phyloP scores from a whole-genome alignment of 371 early-diverging fungal genomes.

The Gilbertella persicaria region DNA sequence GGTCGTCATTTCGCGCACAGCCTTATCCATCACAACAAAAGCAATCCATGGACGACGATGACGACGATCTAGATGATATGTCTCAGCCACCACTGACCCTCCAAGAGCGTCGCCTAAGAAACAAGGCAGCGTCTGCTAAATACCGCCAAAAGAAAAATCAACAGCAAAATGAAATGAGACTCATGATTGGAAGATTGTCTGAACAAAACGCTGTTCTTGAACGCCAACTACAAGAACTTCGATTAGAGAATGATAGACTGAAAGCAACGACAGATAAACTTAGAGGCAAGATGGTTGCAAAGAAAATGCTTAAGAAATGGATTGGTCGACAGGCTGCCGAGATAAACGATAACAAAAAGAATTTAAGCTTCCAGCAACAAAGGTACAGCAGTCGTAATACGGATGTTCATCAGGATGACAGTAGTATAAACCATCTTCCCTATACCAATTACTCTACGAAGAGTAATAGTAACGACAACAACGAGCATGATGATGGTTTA shows the following conservation, averaged over 20 bases:
- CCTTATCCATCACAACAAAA: neutral
- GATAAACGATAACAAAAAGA: too few species aligned
- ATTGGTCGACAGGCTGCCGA: neutral
- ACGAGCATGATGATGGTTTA: constrained; percentile 10
- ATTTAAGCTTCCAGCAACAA: too few species aligned
- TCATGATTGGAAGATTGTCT: constrained; percentile 41
- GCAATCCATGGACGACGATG: neutral
- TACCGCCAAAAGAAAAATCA: constrained; percentile 66
- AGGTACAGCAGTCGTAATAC: too few species aligned
- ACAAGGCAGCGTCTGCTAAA: constrained; percentile 67
- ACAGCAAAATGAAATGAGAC: constrained; percentile 61
- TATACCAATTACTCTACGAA: too few species aligned
- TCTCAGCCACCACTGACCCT: too few species aligned
- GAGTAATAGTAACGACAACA: constrained; percentile 13
- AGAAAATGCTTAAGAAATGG: constrained; percentile 49
- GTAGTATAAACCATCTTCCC: too few species aligned
- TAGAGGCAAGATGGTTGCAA: constrained; percentile 56
- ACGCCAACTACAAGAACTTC: constrained; percentile 51
- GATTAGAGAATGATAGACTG: constrained; percentile 50
- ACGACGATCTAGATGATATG: too few species aligned
- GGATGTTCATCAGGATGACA: too few species aligned
- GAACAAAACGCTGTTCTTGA: constrained; percentile 53
- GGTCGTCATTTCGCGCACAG: neutral
- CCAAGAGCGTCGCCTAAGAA: constrained; percentile 58
- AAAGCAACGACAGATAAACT: constrained; percentile 52